These are phyloP conservation scores for Mallotus japonicus DNA, from an alignment of 441 rosid species.

Conservation along the genomic window DNA sequence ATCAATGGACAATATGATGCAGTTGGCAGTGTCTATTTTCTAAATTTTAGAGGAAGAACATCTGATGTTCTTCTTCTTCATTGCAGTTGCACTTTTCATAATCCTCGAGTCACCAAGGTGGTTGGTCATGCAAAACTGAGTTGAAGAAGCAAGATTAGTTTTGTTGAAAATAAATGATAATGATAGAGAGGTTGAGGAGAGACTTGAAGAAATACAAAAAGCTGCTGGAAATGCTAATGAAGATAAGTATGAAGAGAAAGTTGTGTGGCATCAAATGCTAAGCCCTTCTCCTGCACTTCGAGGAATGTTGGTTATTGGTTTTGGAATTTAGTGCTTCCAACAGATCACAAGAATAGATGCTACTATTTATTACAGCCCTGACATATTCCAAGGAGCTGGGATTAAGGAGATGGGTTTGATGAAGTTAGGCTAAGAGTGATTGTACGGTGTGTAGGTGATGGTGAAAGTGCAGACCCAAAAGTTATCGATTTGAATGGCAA, in stretches of 20 bases:
- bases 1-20: not conserved
- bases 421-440: no score
- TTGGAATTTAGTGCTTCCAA: constrained; percentile 91
- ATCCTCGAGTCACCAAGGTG: constrained; percentile 87
- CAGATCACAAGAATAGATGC: constrained; percentile 85
- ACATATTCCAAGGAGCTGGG: constrained; percentile 66
- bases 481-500: no score
- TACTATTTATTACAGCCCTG: constrained; percentile 88
- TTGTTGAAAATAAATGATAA: constrained; percentile 63
- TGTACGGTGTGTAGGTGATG: no score
- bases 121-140: constrained; percentile 70
- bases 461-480: no score
- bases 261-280: no score
- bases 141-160: constrained; percentile 71
- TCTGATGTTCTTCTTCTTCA: constrained; percentile 70
- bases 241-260: no score
- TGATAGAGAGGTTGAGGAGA: constrained; percentile 46
- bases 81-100: constrained; percentile 28
- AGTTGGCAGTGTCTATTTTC: not conserved
- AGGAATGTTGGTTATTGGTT: constrained; percentile 67
- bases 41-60: constrained; percentile 42
- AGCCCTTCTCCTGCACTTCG: constrained; percentile 59
- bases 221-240: constrained; percentile 78
- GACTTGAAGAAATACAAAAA: constrained; percentile 38
- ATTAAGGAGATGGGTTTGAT: constrained; percentile 36